These are phyloP conservation scores for Oryza meridionalis DNA, from an alignment of 176 grass and related monocot species.

Conservation along the genomic window DNA sequence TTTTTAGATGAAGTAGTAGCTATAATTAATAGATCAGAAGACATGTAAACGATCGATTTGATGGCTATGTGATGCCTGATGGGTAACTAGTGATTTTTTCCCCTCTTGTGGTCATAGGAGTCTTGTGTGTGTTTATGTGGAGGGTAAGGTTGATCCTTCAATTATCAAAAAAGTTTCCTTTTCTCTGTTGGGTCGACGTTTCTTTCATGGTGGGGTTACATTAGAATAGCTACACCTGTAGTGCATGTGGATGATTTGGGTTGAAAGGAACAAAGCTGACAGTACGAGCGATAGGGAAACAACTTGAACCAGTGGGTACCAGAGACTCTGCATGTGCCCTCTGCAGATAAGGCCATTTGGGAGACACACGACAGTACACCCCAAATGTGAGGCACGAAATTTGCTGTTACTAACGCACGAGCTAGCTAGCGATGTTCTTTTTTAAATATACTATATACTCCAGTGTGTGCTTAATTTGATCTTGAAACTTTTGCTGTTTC, in stretches of 20 bases:
- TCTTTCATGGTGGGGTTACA: neutral
- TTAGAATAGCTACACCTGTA: slow-evolving; percentile 4
- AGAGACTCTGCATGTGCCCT: neutral
- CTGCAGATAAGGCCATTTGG: neutral
- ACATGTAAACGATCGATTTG: neutral
- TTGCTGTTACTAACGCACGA: neutral
- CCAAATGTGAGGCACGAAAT: neutral
- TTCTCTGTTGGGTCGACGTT: neutral
- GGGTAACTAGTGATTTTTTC: slow-evolving; percentile 25
- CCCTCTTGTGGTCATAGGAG: slow-evolving; percentile 2
- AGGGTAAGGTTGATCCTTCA: neutral
- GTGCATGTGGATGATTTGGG: slow-evolving; percentile 20
- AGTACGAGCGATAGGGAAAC: neutral
- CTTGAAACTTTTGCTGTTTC: neutral
- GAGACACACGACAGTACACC: neutral
- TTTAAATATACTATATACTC: neutral
- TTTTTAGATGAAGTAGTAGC: neutral
- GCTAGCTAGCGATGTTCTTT: neutral
- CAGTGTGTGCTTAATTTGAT: neutral
- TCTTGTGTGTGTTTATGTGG: neutral
- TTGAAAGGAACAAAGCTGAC: slow-evolving; percentile 28
- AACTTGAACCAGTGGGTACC: neutral
- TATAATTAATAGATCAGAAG: neutral
- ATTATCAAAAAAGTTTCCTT: neutral
- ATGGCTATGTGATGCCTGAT: slow-evolving; percentile 17